Evolutionary conservation across 352 stramenopile genomes (phyloP).

Genomic region (Phytophthora chlamydospora): DNA sequence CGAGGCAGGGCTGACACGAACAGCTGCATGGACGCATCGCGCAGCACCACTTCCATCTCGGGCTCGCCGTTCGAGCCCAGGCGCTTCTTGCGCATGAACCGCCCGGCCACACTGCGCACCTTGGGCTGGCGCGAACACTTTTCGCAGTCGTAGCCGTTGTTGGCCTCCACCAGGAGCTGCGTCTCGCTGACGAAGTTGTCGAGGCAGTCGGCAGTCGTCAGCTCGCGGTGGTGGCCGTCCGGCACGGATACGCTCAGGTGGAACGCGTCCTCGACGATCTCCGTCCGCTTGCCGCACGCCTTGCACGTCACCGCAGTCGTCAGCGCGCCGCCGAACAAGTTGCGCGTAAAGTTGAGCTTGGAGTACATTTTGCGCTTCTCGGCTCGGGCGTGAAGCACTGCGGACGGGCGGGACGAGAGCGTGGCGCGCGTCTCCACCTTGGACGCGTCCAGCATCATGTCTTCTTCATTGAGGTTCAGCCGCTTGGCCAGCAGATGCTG

Average conservation of each 20-base stretch:
- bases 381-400: constrained; percentile 32
- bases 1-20: constrained; percentile 55
- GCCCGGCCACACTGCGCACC: constrained; percentile 23
- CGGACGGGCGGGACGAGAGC: constrained; percentile 31
- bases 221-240: constrained; percentile 12
- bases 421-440: constrained; percentile 35
- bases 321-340: constrained; percentile 60
- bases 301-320: constrained; percentile 60
- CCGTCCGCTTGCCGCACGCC: constrained; percentile 53
- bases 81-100: constrained; percentile 41
- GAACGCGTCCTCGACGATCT: constrained; percentile 66
- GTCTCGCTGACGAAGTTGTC: constrained; percentile 57
- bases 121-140: constrained; percentile 59
- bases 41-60: constrained; percentile 42
- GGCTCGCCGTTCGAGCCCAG: constrained; percentile 28
- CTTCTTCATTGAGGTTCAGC: constrained; percentile 56
- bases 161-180: constrained; percentile 46
- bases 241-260: constrained; percentile 68
- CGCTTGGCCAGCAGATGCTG: constrained; percentile 60
- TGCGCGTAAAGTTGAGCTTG: constrained; percentile 65
- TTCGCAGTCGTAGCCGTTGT: constrained; percentile 79
- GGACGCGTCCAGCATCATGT: constrained; percentile 58
- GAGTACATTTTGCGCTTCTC: constrained; percentile 48
- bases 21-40: constrained; percentile 63
- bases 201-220: constrained; percentile 54